Base-by-base conservation (phyloP, 2,329 filamentous ascomycete species). In the Xylaria sp. region DNA sequence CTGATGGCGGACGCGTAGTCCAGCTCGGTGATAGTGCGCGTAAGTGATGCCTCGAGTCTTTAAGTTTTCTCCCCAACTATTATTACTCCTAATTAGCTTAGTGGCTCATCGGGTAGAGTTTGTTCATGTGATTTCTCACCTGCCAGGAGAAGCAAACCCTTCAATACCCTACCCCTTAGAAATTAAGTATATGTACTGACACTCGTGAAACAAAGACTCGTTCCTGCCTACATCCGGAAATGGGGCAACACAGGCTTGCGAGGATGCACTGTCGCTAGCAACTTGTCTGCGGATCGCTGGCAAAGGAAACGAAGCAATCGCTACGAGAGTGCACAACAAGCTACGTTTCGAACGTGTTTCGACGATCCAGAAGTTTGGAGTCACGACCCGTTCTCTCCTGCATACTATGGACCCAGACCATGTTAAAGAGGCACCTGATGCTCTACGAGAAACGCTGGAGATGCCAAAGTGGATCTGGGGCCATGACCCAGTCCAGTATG, bases 1-100 rank as follows among this genome's bases (percentile, higher is more conserved):
- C 77, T 7, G 70, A 68, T 2, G 64, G 63, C 1, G 77, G 68
- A 4, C 75, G 75, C 6, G 73, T 80, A 11, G 67, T 79, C 11
- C 76, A 78, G 51, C 73, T 78, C 34, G 78, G 79, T 14, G 79
- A 81, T 51, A 73, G 75, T 0, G 79, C 79, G 5, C 79, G 80
- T 70, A 72, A 59, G 56, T 59, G 14, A 48, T 17, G n/a, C 12
- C 0, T 21, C 24, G 5, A 14, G 17, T 21, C 11, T 27, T 42
- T 9, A 59, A 27, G 5, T n/a, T 45, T 21, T 14, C 39, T 24
- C n/a, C n/a, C n/a, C n/a, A n/a, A n/a, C n/a, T n/a, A n/a, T n/a
- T n/a, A n/a, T 36, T 36, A 8, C 11, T 36, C 34, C 7, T 4
- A 8, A 36, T 36, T 36, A 6, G 3, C 34, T 36, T 36, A 36